Base-by-base conservation (phyloP, 1,284 basidiomycete genomes). In the Pascua sp. region DNA sequence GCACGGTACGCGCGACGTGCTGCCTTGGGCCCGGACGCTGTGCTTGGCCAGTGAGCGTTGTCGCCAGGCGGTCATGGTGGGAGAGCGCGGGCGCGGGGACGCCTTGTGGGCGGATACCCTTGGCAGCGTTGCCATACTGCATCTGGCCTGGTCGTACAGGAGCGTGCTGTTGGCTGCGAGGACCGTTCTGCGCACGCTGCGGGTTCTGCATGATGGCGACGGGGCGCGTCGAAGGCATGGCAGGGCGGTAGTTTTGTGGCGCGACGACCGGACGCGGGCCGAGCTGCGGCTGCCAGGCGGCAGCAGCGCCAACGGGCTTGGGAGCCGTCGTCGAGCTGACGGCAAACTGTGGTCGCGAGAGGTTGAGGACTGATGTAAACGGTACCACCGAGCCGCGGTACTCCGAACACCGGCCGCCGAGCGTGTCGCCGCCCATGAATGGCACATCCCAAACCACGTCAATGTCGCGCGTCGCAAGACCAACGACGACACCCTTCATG, bases 371-470 rank as follows among this genome's bases (percentile, higher is more conserved):
- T 0, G 89, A 83, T 57, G 87, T 85, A 74, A 92, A 91, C 36
- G 88, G 84, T 32, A 94, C 87, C 0, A 86, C 88, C 41, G 87
- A 88, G 40, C 93, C 93, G 12, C 91, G 86, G 75, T 95, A 95
- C 63, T 86, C 83, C 0, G 91, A 91, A 76, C 93, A 95, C 61
- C 90, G 90, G 64, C 90, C 90, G n/a, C 85, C 85, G 5, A 98
- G 80, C 0, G 89, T 96, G 2, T 85, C 83, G 11, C 96, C 95
- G 39, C 91, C 87, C 83, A 99, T 90, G 80, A 98, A 98, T 0
- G 92, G 84, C 17, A 88, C 86, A 74, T 98, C 96, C 87, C 96
- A 98, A 0, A 96, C 84, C n/a, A 98, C 87, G 73, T 98, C 96
- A 81, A 98, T 88, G 11, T 87, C 86, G 69, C 88, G 89, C 11